Evolutionary conservation across 2,329 filamentous ascomycete species (phyloP).

Genomic region (Apiospora aurea): DNA sequence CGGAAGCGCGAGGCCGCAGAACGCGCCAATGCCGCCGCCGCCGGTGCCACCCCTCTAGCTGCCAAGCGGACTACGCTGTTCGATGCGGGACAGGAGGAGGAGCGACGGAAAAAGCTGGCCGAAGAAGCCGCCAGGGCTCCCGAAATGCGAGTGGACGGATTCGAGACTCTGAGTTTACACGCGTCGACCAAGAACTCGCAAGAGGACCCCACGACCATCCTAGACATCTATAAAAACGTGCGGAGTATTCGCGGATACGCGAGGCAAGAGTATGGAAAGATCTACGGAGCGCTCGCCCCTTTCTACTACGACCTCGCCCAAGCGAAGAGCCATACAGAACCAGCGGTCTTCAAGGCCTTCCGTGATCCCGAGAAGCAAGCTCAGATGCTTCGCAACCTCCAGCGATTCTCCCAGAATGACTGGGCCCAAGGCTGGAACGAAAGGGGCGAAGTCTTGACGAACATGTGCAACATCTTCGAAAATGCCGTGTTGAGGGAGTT

Average conservation of each 20-base stretch:
- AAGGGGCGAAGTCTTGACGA: conserved; percentile 74
- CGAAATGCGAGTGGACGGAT: conserved; percentile 65
- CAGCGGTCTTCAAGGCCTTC: conserved; percentile 85
- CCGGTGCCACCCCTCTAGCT: conserved; percentile 31
- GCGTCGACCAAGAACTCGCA: conserved; percentile 52
- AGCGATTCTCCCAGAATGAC: conserved; percentile 81
- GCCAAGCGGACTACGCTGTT: conserved; percentile 67
- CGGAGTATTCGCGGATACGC: conserved; percentile 85
- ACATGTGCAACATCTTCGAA: conserved; percentile 85
- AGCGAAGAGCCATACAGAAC: conserved; percentile 78
- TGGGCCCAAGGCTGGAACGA: conserved; percentile 76
- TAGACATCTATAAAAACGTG: conserved; percentile 73
- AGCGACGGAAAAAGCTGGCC: conserved; percentile 55
- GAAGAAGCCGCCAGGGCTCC: conserved; percentile 41
- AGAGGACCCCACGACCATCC: conserved; percentile 67
- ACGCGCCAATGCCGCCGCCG: conserved; percentile 37
- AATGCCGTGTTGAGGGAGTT: conserved; percentile 91
- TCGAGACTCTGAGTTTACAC: conserved; percentile 75
- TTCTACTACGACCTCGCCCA: conserved; percentile 85
- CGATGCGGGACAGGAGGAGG: conserved; percentile 74
- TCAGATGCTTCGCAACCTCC: conserved; percentile 83
- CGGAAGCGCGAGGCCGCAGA: conserved; percentile 64
- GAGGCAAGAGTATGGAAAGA: conserved; percentile 86
- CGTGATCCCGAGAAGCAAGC: conserved; percentile 90
- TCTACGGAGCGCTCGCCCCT: conserved; percentile 87